Evolutionary conservation across 768 basidiomycete genomes (phyloP).

Genomic region (Holtermanniella nyarrowii): DNA sequence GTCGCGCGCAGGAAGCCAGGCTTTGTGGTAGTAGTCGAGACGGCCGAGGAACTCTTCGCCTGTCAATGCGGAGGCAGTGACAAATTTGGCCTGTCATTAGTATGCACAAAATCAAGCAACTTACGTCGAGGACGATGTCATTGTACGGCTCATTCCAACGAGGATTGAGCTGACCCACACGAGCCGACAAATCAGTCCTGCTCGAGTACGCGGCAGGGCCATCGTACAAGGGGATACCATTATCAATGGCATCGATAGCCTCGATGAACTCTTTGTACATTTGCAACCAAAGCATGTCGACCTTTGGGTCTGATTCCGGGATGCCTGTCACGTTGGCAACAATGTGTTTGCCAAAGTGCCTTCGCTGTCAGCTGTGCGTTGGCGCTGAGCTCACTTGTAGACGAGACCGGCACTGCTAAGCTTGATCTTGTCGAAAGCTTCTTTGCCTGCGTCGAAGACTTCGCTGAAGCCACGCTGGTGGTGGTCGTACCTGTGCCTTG

Average conservation of each 20-base stretch:
- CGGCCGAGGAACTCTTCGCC: slow-evolving; percentile 74
- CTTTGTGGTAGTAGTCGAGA: slow-evolving; percentile 69
- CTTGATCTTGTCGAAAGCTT: slow-evolving; percentile 53
- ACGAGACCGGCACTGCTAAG: slow-evolving; percentile 84
- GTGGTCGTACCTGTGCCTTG: slow-evolving; percentile 76
- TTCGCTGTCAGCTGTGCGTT: neutral
- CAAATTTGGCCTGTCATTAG: slow-evolving; percentile 54
- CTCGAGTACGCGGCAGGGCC: slow-evolving; percentile 55
- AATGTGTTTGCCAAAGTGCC: slow-evolving; percentile 78
- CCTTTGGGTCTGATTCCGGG: slow-evolving; percentile 51
- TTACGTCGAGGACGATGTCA: slow-evolving; percentile 60
- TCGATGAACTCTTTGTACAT: slow-evolving; percentile 93
- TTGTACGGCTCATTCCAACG: slow-evolving; percentile 77
- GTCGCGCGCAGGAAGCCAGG: slow-evolving; percentile 86
- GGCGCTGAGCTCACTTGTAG: slow-evolving; percentile 62
- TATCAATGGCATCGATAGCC: slow-evolving; percentile 75
- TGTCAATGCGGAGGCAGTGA: slow-evolving; percentile 65
- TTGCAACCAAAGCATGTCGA: slow-evolving; percentile 72
- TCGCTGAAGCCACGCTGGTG: slow-evolving; percentile 90
- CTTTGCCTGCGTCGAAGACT: slow-evolving; percentile 66
- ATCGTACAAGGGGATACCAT: slow-evolving; percentile 77
- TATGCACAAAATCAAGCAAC: slow-evolving; percentile 25
- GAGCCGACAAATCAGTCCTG: slow-evolving; percentile 71
- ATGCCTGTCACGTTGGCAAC: slow-evolving; percentile 55
- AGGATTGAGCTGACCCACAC: slow-evolving; percentile 77